These are phyloP conservation scores for Dipteronia dyeriana DNA, from an alignment of 345 rosid genomes.

Conservation along the genomic window DNA sequence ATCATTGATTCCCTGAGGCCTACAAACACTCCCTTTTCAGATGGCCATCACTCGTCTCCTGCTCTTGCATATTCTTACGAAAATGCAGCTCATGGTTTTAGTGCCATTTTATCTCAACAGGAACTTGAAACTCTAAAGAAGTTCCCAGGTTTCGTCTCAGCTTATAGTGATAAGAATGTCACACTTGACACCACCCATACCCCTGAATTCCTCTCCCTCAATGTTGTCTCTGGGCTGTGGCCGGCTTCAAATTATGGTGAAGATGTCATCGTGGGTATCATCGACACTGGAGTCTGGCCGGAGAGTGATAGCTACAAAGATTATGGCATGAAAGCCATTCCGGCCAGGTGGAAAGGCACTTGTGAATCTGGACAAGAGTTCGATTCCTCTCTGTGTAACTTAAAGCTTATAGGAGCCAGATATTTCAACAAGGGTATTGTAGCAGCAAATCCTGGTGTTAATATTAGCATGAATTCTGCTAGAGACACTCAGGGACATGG, in stretches of 20 bases:
- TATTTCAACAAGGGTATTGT: slow-evolving; percentile 45
- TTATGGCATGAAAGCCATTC: slow-evolving; percentile 17
- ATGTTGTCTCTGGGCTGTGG: slow-evolving; percentile 26
- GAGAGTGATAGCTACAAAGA: slow-evolving; percentile 31
- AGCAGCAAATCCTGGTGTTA: slow-evolving; percentile 20
- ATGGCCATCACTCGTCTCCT: slow-evolving; percentile 3
- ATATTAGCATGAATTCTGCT: slow-evolving; percentile 31
- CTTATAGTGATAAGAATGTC: slow-evolving; percentile 19
- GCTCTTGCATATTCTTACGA: slow-evolving; percentile 23
- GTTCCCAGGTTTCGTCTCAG: slow-evolving; percentile 25
- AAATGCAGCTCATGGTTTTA: slow-evolving; percentile 27
- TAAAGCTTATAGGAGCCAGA: slow-evolving; percentile 44
- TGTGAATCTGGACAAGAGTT: slow-evolving; percentile 35
- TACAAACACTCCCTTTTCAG: not conserved
- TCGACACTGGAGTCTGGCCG: slow-evolving; percentile 30
- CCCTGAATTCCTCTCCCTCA: slow-evolving; percentile 26
- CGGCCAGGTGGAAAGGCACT: slow-evolving; percentile 31
- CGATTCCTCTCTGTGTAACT: slow-evolving; percentile 28
- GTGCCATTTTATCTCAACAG: slow-evolving; percentile 20
- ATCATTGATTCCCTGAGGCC: slow-evolving; percentile 23
- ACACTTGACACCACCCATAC: slow-evolving; percentile 32
- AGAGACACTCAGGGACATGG: slow-evolving; percentile 37
- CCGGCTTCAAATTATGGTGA: slow-evolving; percentile 30
- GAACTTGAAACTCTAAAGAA: slow-evolving; percentile 17
- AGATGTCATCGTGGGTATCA: slow-evolving; percentile 28